Conservation (phyloP, 768 basidiomycete species). For the Lactarius hengduanensis region DNA sequence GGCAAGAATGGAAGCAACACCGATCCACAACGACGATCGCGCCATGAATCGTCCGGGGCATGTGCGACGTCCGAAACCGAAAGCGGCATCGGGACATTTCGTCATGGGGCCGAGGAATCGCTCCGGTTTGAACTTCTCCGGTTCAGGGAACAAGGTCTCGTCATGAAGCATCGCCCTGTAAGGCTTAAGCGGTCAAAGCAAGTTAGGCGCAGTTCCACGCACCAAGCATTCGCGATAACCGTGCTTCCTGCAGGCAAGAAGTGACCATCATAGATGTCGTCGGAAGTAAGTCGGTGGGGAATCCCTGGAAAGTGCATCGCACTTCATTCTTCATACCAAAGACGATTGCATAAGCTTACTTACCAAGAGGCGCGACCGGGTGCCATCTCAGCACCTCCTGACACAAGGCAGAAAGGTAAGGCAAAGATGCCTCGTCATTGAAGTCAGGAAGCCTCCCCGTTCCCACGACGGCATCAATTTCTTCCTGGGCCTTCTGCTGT, state of each 20-base stretch:
- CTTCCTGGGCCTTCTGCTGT: slow-evolving; percentile 34
- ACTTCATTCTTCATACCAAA: not conserved
- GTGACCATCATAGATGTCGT: slow-evolving; percentile 25
- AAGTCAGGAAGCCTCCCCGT: slow-evolving; percentile 32
- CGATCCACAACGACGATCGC: slow-evolving; percentile 21
- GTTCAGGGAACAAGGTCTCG: slow-evolving; percentile 36
- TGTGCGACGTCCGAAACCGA: slow-evolving; percentile 28
- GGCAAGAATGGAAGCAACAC: slow-evolving; percentile 17
- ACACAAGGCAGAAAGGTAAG: slow-evolving; percentile 33
- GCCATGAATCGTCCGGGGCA: slow-evolving; percentile 34
- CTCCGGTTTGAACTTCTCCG: slow-evolving; percentile 41
- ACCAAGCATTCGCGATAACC: slow-evolving; percentile 15
- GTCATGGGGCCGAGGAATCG: slow-evolving; percentile 32
- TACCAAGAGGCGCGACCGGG: slow-evolving; percentile 34
- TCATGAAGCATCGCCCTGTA: slow-evolving; percentile 37
- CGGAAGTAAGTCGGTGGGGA: slow-evolving; percentile 18
- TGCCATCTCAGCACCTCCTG: slow-evolving; percentile 35
- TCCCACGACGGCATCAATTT: slow-evolving; percentile 37
- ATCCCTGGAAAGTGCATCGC: slow-evolving; percentile 1
- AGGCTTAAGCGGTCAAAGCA: not conserved
- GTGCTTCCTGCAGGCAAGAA: slow-evolving; percentile 25
- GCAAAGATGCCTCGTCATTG: slow-evolving; percentile 32
- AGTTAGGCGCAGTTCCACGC: not conserved
- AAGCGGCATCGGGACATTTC: slow-evolving; percentile 13
- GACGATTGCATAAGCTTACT: slow-evolving; percentile 8